Conservation (phyloP, 2,329 filamentous ascomycete species). For the Epichloe sibirici region DNA sequence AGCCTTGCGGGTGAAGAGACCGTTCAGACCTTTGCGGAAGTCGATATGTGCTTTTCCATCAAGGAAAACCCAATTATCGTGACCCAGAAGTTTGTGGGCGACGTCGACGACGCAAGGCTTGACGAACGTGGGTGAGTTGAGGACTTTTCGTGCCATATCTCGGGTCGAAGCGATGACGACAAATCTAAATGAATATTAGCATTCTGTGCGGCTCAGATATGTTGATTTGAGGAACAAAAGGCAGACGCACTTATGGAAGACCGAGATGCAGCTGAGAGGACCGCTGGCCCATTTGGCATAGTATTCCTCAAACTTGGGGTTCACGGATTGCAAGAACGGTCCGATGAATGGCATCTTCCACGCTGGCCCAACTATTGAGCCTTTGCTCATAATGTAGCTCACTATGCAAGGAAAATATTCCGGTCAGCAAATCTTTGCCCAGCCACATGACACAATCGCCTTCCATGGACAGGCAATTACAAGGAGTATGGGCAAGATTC, state of each 20-base stretch:
- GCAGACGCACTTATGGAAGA: conserved; percentile 84
- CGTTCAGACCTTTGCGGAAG: conserved; percentile 93
- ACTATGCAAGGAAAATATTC: conserved; percentile 33
- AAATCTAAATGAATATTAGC: conserved; percentile 45
- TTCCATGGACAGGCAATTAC: neutral
- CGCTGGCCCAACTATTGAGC: conserved; percentile 59
- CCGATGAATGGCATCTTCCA: conserved; percentile 82
- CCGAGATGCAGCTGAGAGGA: conserved; percentile 87
- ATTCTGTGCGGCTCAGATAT: neutral
- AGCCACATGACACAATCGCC: neutral
- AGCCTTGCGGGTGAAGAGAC: conserved; percentile 83
- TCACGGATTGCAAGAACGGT: conserved; percentile 85
- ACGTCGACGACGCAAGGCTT: conserved; percentile 95
- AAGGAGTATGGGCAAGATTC: neutral
- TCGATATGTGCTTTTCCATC: conserved; percentile 92
- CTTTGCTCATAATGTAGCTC: conserved; percentile 63
- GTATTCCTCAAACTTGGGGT: conserved; percentile 87
- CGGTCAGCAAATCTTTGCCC: neutral
- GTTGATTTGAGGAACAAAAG: neutral
- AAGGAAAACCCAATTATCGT: conserved; percentile 93
- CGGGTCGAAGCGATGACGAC: conserved; percentile 92
- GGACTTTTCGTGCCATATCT: conserved; percentile 91
- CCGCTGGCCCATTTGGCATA: conserved; percentile 86
- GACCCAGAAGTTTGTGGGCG: conserved; percentile 83
- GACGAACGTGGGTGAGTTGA: conserved; percentile 84